These are phyloP conservation scores for Crataegus laevigata DNA, from an alignment of 306 rosid genomes.

Conservation along the genomic window DNA sequence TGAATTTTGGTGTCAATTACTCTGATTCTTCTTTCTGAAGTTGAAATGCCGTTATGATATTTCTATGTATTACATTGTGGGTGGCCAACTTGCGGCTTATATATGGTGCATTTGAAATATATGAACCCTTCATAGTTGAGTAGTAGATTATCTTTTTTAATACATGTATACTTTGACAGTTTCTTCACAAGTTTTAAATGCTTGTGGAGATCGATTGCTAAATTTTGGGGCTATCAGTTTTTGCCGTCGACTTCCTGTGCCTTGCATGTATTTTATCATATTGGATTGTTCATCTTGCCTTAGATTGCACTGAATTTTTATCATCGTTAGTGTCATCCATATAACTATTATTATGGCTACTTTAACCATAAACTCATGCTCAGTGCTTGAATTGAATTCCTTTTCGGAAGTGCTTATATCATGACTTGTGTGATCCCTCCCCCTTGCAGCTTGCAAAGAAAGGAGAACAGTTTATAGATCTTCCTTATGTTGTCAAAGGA, in stretches of 20 bases:
- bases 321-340: neutral
- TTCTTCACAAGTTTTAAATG: neutral
- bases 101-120: neutral
- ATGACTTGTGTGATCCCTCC: constrained; percentile 6
- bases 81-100: neutral
- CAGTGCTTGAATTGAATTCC: neutral
- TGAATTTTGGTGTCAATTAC: neutral
- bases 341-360: neutral
- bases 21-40: neutral
- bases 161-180: neutral
- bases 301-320: neutral
- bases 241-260: neutral
- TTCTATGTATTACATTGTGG: neutral
- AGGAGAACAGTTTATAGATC: constrained; percentile 70
- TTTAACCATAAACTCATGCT: too few relatives aligned
- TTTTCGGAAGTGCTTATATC: neutral
- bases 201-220: neutral
- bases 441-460: constrained; percentile 71
- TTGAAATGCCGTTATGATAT: neutral
- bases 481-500: constrained; percentile 90
- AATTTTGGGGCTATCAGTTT: neutral
- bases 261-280: neutral
- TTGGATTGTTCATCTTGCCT: neutral
- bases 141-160: neutral
- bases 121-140: neutral